Evolutionary conservation across 495 filamentous ascomycete genomes (phyloP).

Genomic region (Tuber brumale): DNA sequence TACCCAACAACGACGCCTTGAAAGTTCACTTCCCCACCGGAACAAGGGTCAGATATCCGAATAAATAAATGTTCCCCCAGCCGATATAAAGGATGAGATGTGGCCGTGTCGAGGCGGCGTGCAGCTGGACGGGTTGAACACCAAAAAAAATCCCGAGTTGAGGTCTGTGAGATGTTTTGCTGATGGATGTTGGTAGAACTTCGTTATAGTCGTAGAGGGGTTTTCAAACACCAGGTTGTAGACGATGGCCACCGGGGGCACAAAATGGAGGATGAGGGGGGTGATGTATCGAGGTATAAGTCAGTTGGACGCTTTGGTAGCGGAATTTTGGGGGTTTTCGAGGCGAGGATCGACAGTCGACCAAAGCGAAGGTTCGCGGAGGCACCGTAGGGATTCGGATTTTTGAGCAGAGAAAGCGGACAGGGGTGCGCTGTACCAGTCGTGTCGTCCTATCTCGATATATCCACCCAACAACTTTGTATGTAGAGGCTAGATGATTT

Average conservation of each 20-base stretch:
- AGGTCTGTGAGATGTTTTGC: slow-evolving; percentile 15
- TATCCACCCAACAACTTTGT: slow-evolving; percentile 35
- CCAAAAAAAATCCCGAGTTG: slow-evolving; percentile 28
- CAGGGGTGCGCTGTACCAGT: slow-evolving; percentile 39
- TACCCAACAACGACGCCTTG: slow-evolving; percentile 22
- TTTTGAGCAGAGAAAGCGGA: slow-evolving; percentile 23
- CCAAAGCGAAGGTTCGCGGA: slow-evolving; percentile 24
- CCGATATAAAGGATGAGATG: slow-evolving; percentile 17
- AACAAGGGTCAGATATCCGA: slow-evolving; percentile 21
- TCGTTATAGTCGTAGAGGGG: slow-evolving; percentile 37
- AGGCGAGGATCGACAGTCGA: slow-evolving; percentile 23
- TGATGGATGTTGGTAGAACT: background rate
- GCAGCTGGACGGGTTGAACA: slow-evolving; percentile 22
- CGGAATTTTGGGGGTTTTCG: slow-evolving; percentile 23
- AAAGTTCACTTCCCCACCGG: slow-evolving; percentile 18
- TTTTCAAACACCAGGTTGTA: slow-evolving; percentile 32
- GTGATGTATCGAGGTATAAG: slow-evolving; percentile 16
- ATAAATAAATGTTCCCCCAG: slow-evolving; percentile 26
- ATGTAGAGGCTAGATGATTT: slow-evolving; percentile 23
- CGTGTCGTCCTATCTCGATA: slow-evolving; percentile 39
- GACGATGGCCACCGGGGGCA: slow-evolving; percentile 16
- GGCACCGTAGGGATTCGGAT: slow-evolving; percentile 27
- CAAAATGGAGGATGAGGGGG: background rate
- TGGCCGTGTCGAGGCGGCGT: slow-evolving; percentile 19
- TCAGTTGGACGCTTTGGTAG: slow-evolving; percentile 18